A percentile compares a stretch with the other conserved stretches of the same genome.
Evolutionary conservation across 1,139 yeast genomes (phyloP).

Genomic region (Pichia sp.): DNA sequence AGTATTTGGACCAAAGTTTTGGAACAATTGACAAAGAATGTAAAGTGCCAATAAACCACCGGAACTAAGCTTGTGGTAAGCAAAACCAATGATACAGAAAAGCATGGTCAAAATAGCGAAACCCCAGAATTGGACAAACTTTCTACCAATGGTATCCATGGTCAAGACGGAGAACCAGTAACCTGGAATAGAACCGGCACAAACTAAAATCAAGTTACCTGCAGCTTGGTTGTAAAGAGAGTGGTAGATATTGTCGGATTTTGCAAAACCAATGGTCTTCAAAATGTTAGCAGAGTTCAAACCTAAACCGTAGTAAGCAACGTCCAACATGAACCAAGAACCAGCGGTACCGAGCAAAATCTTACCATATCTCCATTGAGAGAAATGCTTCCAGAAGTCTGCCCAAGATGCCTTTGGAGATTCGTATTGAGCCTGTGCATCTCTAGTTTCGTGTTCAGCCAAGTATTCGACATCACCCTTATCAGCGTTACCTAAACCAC

Average conservation of each 20-base stretch:
- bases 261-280: slow-evolving; percentile 77
- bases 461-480: slow-evolving; percentile 26
- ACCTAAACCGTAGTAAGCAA: slow-evolving; percentile 88
- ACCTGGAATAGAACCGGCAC: slow-evolving; percentile 92
- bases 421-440: slow-evolving; percentile 30
- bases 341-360: slow-evolving; percentile 90
- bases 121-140: slow-evolving; percentile 69
- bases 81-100: slow-evolving; percentile 73
- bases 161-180: slow-evolving; percentile 79
- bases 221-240: slow-evolving; percentile 70
- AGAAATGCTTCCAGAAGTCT: slow-evolving; percentile 66
- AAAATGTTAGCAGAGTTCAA: slow-evolving; percentile 74
- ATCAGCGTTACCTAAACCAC: slow-evolving; percentile 39
- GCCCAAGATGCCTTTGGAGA: slow-evolving; percentile 53
- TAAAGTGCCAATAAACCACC: slow-evolving; percentile 69
- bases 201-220: slow-evolving; percentile 80
- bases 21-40: slow-evolving; percentile 75
- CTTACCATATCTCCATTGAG: slow-evolving; percentile 85
- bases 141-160: slow-evolving; percentile 74
- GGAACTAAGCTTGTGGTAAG: slow-evolving; percentile 55
- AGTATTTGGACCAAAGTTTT: slow-evolving; percentile 90
- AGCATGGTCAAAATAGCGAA: slow-evolving; percentile 61
- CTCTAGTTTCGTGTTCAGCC: slow-evolving; percentile 30
- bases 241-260: slow-evolving; percentile 52
- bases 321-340: slow-evolving; percentile 94